Evolutionary conservation across 116 monocot species (phyloP), one percentile per base, ranked within the genome.

Genomic region (Cymodocea nodosa): DNA sequence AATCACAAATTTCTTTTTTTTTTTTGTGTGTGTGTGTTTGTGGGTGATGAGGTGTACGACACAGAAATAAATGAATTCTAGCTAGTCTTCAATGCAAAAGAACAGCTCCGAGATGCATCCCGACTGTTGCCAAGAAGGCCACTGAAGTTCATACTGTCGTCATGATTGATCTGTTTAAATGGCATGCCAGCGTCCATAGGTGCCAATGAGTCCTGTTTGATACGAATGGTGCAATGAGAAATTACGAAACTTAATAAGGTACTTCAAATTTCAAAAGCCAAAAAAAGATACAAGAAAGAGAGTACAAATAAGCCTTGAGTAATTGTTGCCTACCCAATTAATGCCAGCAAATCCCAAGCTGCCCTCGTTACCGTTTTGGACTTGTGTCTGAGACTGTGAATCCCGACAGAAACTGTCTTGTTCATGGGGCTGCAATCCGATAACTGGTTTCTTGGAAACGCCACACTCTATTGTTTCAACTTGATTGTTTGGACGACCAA

Each of bases 51-150:
- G n/a, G 37, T 35, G 1, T 4, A 62, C 39, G 16, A 16, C 18
- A 62, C 14, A 37, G 14, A 17, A n/a, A 23, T 17, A 17, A n/a
- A 23, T 17, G 37, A 1, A 39, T 16, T 39, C 7, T 10, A 65
- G 1, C 65, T 24, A 13, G 14, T 65, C 30, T 51, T 35, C 51
- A 51, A 20, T 17, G 19, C 18, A 4, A 67, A 68, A 39, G 5
- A 82, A 19, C 74, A 74, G 35, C 60, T 74, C 54, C 80, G 74
- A 15, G 80, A 90, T 50, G 77, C 74, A 60, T 90, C 84, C 16
- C 75, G 36, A 61, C 81, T 77, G 60, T 52, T 69, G 0, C 71
- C 60, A 39, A 74, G 16, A 68, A 82, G 59, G 40, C 52, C 65
- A 49, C 71, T 64, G 37, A 81, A 69, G 58, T 69, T 67, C 37